Evolutionary conservation across 1,139 yeast species (phyloP).

Genomic region (Lodderomyces parapsilosis): DNA sequence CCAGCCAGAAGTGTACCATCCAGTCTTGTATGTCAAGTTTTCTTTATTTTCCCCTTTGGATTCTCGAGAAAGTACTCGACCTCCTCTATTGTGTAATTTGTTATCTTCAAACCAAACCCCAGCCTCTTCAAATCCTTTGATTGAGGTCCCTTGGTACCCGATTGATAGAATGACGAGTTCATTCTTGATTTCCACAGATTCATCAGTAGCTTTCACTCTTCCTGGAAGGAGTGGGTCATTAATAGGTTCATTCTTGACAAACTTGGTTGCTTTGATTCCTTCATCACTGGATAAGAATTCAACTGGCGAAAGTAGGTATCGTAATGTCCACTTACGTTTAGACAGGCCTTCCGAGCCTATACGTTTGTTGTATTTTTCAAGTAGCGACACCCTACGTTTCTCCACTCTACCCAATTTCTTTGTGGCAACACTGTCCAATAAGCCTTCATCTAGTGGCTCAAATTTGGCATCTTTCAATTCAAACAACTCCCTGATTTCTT

Average conservation of each 20-base stretch:
- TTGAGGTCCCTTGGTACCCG: slow-evolving; percentile 74
- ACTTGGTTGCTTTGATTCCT: slow-evolving; percentile 46
- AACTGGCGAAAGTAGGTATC: slow-evolving; percentile 68
- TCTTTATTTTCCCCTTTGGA: slow-evolving; percentile 23
- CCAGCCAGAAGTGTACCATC: slow-evolving; percentile 91
- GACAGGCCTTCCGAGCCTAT: slow-evolving; percentile 14
- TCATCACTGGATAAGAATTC: slow-evolving; percentile 39
- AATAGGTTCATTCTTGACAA: slow-evolving; percentile 45
- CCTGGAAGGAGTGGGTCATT: slow-evolving; percentile 33
- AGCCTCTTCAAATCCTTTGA: slow-evolving; percentile 54
- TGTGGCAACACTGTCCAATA: slow-evolving; percentile 38
- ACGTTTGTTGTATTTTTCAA: slow-evolving; percentile 49
- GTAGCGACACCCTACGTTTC: slow-evolving; percentile 65
- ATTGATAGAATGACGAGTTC: slow-evolving; percentile 81
- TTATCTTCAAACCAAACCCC: slow-evolving; percentile 63
- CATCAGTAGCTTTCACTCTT: slow-evolving; percentile 43
- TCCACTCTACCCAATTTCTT: slow-evolving; percentile 57
- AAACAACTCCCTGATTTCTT: slow-evolving; percentile 83
- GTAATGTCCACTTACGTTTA: slow-evolving; percentile 56
- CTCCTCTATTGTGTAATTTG: slow-evolving; percentile 56
- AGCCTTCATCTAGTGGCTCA: slow-evolving; percentile 47
- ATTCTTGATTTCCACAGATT: slow-evolving; percentile 37
- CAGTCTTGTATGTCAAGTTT: slow-evolving; percentile 31
- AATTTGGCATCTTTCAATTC: slow-evolving; percentile 61
- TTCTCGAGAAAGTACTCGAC: slow-evolving; percentile 47